A percentile compares a stretch with the other conserved stretches of the same genome.
Evolutionary conservation across 2,329 filamentous ascomycete species (phyloP).

Genomic region (Scorias spongiosa): DNA sequence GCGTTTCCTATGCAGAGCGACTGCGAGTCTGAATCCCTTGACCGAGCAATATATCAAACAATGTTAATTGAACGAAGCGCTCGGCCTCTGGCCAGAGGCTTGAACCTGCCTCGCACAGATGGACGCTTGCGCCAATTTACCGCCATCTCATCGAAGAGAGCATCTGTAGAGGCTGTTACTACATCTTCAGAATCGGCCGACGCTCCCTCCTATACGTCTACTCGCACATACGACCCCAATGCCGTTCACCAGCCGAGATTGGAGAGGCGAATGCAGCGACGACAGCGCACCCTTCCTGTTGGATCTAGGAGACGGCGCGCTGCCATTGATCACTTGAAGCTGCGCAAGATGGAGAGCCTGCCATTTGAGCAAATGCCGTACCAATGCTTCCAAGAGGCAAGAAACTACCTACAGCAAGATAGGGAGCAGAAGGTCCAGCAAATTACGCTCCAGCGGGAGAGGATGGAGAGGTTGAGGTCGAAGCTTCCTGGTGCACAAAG

Average conservation of each 20-base stretch:
- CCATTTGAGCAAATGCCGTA: slow-evolving; percentile 92
- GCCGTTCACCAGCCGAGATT: slow-evolving; percentile 49
- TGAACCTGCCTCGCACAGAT: neutral
- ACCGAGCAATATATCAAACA: too few relatives aligned
- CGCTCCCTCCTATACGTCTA: neutral
- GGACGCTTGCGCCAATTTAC: neutral
- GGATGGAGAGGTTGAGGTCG: slow-evolving; percentile 46
- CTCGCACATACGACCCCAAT: slow-evolving; percentile 37
- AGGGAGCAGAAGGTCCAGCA: slow-evolving; percentile 63
- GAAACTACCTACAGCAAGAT: slow-evolving; percentile 66
- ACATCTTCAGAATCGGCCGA: neutral
- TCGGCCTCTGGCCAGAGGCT: neutral
- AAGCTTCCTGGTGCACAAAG: slow-evolving; percentile 26
- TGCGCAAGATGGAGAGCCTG: slow-evolving; percentile 38
- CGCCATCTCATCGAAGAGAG: neutral
- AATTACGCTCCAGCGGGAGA: slow-evolving; percentile 51
- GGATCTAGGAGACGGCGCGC: slow-evolving; percentile 70
- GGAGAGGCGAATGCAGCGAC: slow-evolving; percentile 52
- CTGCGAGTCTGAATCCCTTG: too few relatives aligned
- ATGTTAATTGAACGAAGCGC: neutral
- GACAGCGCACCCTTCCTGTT: slow-evolving; percentile 37
- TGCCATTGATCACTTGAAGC: slow-evolving; percentile 10
- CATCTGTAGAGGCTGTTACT: neutral
- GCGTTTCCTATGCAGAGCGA: too few relatives aligned
- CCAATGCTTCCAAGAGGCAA: slow-evolving; percentile 94